Conservation (phyloP, 2,329 filamentous ascomycete genomes). For the Fusarium brachygibbosum region DNA sequence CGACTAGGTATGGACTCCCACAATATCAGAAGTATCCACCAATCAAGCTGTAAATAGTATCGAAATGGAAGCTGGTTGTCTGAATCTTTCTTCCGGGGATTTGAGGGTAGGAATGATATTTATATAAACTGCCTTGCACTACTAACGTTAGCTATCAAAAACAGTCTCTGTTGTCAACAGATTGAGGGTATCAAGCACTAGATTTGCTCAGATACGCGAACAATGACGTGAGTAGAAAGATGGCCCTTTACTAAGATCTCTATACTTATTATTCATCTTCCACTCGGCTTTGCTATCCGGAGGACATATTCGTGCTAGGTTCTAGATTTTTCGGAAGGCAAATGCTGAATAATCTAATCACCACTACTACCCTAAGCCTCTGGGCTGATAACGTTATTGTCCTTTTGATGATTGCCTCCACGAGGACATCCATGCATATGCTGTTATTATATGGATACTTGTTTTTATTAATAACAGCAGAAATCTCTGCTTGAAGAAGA, state of each 20-base stretch:
- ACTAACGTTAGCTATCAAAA: neutral
- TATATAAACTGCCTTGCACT: neutral
- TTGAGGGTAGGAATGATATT: neutral
- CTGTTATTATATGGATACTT: neutral
- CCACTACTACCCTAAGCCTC: neutral
- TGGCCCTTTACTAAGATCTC: neutral
- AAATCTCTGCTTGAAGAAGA: too few relatives aligned
- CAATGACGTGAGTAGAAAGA: conserved; percentile 22
- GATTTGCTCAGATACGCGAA: conserved; percentile 16
- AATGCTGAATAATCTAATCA: conserved; percentile 32
- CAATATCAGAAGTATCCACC: neutral
- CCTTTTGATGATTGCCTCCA: neutral
- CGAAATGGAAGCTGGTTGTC: neutral
- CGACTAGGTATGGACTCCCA: conserved; percentile 15
- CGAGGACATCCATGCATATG: neutral
- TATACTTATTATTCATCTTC: conserved; percentile 4
- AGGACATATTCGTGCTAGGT: neutral
- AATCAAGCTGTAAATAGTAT: neutral
- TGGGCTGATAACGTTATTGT: conserved; percentile 20
- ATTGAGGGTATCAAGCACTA: neutral
- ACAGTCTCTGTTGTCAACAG: neutral
- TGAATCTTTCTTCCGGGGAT: neutral
- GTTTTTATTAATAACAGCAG: too few relatives aligned
- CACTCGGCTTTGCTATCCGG: neutral
- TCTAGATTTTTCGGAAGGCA: neutral